phyloP scores from a whole-genome alignment of 2,329 filamentous ascomycete species.

The Aspergillus pseudonomiae region DNA sequence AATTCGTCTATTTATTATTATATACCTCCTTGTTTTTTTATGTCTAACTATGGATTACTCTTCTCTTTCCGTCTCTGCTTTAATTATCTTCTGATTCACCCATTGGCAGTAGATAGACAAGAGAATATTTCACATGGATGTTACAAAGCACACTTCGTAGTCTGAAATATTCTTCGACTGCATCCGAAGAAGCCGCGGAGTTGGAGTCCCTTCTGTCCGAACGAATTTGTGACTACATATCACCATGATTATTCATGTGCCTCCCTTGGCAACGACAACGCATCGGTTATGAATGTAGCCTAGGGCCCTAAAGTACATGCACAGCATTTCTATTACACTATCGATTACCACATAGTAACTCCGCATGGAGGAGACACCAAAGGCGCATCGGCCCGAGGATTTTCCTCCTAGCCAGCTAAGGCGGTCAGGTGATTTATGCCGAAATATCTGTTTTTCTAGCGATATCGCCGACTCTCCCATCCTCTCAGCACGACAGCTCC shows the following conservation, averaged over 20 bases:
- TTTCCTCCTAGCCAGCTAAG: neutral
- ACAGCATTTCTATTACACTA: neutral
- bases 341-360: neutral
- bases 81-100: neutral
- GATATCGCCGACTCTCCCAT: neutral
- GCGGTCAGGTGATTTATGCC: conserved; percentile 3
- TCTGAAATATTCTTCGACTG: neutral
- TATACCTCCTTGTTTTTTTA: neutral
- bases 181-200: neutral
- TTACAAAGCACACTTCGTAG: neutral
- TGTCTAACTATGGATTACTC: neutral
- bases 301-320: neutral
- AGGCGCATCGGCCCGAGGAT: neutral
- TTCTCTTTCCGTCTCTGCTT: neutral
- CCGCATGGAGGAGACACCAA: no score
- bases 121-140: neutral
- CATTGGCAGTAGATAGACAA: neutral
- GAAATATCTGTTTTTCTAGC: conserved; percentile 5
- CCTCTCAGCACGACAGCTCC: neutral
- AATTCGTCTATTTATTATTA: neutral
- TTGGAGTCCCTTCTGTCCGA: neutral
- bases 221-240: neutral
- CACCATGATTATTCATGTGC: neutral
- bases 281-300: neutral
- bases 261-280: neutral